phyloP scores from a whole-genome alignment of 2,329 filamentous ascomycete genomes.

The Phaeomoniella chlamydospora region DNA sequence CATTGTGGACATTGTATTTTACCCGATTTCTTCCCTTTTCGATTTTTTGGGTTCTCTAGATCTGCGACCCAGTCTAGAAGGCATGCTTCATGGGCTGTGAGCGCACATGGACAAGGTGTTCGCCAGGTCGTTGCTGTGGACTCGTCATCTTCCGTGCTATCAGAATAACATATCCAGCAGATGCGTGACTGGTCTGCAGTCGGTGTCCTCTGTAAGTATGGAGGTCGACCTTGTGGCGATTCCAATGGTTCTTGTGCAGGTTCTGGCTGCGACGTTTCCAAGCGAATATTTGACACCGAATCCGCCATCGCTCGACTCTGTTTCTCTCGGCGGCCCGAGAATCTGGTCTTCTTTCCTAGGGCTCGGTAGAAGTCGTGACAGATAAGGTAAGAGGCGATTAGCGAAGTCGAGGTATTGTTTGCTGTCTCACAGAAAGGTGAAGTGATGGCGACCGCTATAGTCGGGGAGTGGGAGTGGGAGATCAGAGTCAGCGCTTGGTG shows the following conservation, averaged over 20 bases:
- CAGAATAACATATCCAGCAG: constrained; percentile 58
- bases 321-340: too few species aligned
- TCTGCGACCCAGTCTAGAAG: constrained; percentile 90
- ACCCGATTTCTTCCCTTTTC: constrained; percentile 29
- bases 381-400: too few species aligned
- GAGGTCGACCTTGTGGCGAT: not conserved
- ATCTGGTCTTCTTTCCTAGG: too few species aligned
- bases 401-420: too few species aligned
- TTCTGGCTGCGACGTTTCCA: not conserved
- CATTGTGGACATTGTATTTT: constrained; percentile 79
- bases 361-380: too few species aligned
- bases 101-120: constrained; percentile 76
- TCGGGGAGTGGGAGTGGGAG: too few species aligned
- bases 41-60: constrained; percentile 50
- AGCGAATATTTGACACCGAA: too few species aligned
- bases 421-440: too few species aligned
- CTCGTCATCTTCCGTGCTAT: constrained; percentile 47
- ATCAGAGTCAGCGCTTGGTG: too few species aligned
- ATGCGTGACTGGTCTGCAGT: constrained; percentile 19
- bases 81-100: constrained; percentile 82
- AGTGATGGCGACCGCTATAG: too few species aligned
- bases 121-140: constrained; percentile 52
- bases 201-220: not conserved
- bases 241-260: not conserved
- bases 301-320: too few species aligned